phyloP scores from a whole-genome alignment of 106 monocot species.

The Dioscorea zingiberensis region DNA sequence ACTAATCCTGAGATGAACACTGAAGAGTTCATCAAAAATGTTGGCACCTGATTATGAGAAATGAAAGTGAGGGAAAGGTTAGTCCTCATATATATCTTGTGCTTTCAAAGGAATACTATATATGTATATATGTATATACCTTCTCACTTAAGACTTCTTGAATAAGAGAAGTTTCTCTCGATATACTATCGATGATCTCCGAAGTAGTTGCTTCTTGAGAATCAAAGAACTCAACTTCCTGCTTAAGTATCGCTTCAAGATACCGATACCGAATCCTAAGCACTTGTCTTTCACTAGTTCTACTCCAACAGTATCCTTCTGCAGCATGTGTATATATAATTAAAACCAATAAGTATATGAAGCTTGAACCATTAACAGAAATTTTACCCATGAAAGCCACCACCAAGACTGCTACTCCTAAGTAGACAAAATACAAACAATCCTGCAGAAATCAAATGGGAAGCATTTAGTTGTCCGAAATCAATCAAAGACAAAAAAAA shows the following conservation, averaged over 20 bases:
- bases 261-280: conserved; percentile 63
- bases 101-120: no score
- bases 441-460: conserved; percentile 31
- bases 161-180: conserved; percentile 61
- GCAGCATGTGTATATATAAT: conserved; percentile 8
- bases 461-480: conserved; percentile 1
- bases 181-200: conserved; percentile 75
- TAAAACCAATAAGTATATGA: not conserved
- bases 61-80: no score
- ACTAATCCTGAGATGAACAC: conserved; percentile 61
- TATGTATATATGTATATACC: conserved; percentile 19
- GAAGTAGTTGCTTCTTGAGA: conserved; percentile 66
- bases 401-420: conserved; percentile 55
- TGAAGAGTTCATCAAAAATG: conserved; percentile 68
- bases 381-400: conserved; percentile 76
- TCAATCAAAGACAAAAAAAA: not conserved
- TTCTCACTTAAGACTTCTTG: conserved; percentile 87
- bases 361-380: not conserved
- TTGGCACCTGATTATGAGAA: conserved; percentile 43
- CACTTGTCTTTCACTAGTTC: conserved; percentile 87
- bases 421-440: conserved; percentile 65
- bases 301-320: conserved; percentile 92
- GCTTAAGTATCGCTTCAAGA: conserved; percentile 65
- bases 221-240: conserved; percentile 81
- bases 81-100: no score